Percentiles rank a stretch among this genome's conserved stretches.
Conservation (phyloP, 129 eudicot species). For the Ambrosia trifida region DNA sequence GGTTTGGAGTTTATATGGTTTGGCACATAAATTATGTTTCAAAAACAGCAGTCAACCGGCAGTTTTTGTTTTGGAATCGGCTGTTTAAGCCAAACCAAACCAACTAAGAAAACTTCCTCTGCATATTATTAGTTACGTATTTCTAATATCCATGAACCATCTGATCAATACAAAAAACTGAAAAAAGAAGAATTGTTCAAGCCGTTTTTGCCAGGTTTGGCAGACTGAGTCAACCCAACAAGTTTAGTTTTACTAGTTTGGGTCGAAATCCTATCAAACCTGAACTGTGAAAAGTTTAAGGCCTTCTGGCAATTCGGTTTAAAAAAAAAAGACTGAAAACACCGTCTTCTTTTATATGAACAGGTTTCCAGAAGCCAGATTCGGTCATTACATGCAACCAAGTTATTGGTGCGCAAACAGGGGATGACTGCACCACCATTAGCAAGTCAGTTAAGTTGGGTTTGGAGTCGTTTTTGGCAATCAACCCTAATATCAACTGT, state of each 20-base stretch:
- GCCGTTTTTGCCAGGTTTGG: not conserved
- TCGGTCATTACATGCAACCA: slow-evolving; percentile 11
- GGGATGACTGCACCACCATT: slow-evolving; percentile 36
- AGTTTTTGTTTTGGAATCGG: not conserved
- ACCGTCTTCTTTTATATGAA: not conserved
- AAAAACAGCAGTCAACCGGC: not conserved
- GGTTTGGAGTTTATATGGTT: not conserved
- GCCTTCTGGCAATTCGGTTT: not conserved
- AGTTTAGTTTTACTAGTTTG: not conserved
- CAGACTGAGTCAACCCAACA: not conserved
- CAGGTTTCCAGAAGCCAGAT: slow-evolving; percentile 15
- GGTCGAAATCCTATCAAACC: not conserved
- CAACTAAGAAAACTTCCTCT: not conserved
- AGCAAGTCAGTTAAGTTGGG: slow-evolving; percentile 12
- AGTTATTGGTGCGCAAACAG: slow-evolving; percentile 18
- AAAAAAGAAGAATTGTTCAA: not conserved
- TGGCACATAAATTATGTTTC: not conserved
- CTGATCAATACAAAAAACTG: too few species aligned
- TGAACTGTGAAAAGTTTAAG: not conserved
- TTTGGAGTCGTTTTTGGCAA: slow-evolving; percentile 22
- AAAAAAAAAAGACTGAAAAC: not conserved
- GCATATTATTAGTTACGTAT: not conserved
- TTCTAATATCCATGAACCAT: not conserved
- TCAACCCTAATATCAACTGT: slow-evolving; percentile 39
- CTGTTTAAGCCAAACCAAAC: not conserved